These are phyloP conservation scores for Suillus occidentalis DNA, from an alignment of 768 basidiomycete genomes.

Conservation along the genomic window DNA sequence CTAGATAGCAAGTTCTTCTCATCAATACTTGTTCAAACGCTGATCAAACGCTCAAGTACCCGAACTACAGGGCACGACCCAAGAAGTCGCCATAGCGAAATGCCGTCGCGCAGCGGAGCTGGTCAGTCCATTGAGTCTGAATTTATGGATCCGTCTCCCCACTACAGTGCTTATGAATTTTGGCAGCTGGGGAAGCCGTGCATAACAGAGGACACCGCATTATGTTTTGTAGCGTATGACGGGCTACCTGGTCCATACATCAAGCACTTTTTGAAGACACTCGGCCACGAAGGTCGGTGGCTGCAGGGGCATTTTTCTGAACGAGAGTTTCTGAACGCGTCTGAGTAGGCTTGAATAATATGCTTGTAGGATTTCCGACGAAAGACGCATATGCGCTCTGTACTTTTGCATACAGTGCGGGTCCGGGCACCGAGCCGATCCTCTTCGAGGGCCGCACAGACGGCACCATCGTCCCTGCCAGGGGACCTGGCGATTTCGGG, in stretches of 20 bases:
- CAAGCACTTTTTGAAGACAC: conserved; percentile 81
- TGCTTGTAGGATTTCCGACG: conserved; percentile 75
- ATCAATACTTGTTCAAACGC: not conserved
- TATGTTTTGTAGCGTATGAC: conserved; percentile 85
- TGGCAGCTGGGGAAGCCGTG: conserved; percentile 50
- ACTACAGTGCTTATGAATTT: conserved; percentile 6
- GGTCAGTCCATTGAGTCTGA: conserved; percentile 38
- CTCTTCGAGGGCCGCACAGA: conserved; percentile 87
- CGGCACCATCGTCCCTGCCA: conserved; percentile 83
- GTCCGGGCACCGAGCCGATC: conserved; percentile 77
- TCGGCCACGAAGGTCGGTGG: conserved; percentile 79
- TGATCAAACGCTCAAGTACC: conserved; percentile 56
- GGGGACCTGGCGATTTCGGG: conserved; percentile 80
- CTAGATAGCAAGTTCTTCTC: conserved; percentile 65
- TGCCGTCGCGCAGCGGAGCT: conserved; percentile 82
- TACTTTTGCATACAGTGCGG: conserved; percentile 92
- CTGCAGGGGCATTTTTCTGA: not conserved
- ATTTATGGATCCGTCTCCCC: not conserved
- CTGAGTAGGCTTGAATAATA: conserved; percentile 67
- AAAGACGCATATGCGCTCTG: conserved; percentile 88
- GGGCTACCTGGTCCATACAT: conserved; percentile 98
- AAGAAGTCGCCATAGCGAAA: conserved; percentile 87
- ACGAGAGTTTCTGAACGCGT: conserved; percentile 1
- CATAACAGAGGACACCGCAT: conserved; percentile 91
- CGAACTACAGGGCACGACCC: conserved; percentile 91